Percentiles rank a stretch among this genome's conserved stretches.
Conservation (phyloP, 192 early-diverging fungal species). For the Backusella westeae region DNA sequence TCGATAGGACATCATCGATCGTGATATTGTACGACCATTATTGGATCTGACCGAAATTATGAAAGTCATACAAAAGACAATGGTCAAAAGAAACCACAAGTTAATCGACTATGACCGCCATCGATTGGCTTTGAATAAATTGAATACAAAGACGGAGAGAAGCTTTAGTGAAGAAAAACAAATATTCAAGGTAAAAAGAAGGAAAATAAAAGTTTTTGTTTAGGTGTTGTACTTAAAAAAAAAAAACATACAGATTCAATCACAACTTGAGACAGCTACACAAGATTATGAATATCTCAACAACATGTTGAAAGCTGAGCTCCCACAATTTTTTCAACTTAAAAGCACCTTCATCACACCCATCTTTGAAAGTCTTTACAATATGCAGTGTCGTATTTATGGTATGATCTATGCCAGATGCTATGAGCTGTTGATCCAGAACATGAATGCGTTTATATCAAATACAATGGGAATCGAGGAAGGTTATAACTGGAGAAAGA, state of each 20-base stretch:
- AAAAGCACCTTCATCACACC: slow-evolving; percentile 79
- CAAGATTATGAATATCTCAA: slow-evolving; percentile 86
- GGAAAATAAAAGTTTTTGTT: neutral
- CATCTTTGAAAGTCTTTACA: slow-evolving; percentile 82
- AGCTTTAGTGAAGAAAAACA: slow-evolving; percentile 66
- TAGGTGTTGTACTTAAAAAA: neutral
- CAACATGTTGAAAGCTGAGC: slow-evolving; percentile 72
- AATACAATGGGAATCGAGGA: slow-evolving; percentile 29
- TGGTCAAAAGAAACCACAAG: slow-evolving; percentile 91
- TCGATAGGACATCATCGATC: slow-evolving; percentile 65
- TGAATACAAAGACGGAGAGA: slow-evolving; percentile 63
- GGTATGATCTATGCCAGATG: slow-evolving; percentile 58
- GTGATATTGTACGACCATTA: slow-evolving; percentile 74
- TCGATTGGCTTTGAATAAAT: slow-evolving; percentile 67
- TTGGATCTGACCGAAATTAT: slow-evolving; percentile 71
- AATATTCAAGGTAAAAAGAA: slow-evolving; percentile 55
- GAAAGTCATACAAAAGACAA: slow-evolving; percentile 76
- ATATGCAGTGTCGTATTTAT: slow-evolving; percentile 80
- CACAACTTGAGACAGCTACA: slow-evolving; percentile 75
- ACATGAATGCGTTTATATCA: slow-evolving; percentile 21
- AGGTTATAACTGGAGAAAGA: slow-evolving; percentile 23
- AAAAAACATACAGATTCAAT: slow-evolving; percentile 47
- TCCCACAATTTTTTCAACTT: slow-evolving; percentile 76
- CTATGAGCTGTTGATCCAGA: slow-evolving; percentile 44
- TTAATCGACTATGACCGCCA: slow-evolving; percentile 91